phyloP scores from a whole-genome alignment of 139 green algal genomes.

The Chlorella sp. region DNA sequence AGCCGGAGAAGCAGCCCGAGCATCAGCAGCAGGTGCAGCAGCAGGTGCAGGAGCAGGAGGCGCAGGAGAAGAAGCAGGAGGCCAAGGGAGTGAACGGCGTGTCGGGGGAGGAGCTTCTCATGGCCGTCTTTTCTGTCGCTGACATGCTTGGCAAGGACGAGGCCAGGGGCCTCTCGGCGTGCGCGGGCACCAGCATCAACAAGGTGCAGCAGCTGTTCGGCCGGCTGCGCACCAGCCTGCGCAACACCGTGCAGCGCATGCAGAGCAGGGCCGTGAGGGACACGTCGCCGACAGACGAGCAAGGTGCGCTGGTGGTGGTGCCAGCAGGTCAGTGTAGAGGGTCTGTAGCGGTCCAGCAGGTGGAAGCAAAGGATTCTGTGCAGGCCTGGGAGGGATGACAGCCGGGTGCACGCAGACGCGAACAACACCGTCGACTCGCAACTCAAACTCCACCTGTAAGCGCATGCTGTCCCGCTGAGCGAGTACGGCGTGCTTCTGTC shows the following conservation, averaged over 20 bases:
- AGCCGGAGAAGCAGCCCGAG: not conserved
- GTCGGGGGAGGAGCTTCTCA: slow-evolving; percentile 8
- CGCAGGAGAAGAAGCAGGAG: not conserved
- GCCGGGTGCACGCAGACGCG: too few species aligned
- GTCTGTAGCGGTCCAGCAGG: too few species aligned
- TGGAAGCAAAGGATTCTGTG: too few species aligned
- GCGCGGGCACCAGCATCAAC: not conserved
- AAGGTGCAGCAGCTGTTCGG: not conserved
- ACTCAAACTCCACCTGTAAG: too few species aligned
- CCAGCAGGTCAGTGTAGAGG: too few species aligned
- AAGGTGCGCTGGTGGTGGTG: too few species aligned
- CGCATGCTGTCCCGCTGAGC: too few species aligned
- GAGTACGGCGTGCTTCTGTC: too few species aligned
- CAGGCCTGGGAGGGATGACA: too few species aligned
- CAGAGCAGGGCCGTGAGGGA: too few species aligned
- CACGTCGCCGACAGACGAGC: too few species aligned
- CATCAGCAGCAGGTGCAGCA: not conserved
- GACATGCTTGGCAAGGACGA: not conserved
- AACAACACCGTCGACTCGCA: too few species aligned
- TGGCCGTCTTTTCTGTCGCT: not conserved
- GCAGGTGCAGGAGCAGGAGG: not conserved
- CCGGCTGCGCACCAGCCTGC: slow-evolving; percentile 2
- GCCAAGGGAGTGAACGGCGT: not conserved
- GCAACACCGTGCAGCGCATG: not conserved
- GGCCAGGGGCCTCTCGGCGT: not conserved